A percentile compares a stretch with the other conserved stretches of the same genome.
These are phyloP conservation scores for Leccinum fuscescens DNA, from an alignment of 1,284 basidiomycete species.

Conservation along the genomic window DNA sequence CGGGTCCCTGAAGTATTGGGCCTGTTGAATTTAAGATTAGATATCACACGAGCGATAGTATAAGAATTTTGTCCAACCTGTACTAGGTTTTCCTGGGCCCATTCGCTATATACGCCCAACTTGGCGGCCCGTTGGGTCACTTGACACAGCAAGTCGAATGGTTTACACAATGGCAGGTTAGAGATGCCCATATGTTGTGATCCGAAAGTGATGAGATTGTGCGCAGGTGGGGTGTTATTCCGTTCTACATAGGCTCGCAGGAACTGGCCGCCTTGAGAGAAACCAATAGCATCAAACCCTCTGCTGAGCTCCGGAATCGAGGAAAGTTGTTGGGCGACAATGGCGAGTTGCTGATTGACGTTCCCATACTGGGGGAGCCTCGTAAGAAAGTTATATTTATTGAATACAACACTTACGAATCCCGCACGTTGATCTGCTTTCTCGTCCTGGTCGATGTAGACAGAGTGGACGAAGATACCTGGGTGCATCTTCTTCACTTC, in stretches of 20 bases:
- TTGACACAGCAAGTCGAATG: slow-evolving; percentile 75
- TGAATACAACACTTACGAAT: slow-evolving; percentile 58
- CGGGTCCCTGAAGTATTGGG: slow-evolving; percentile 93
- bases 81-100: slow-evolving; percentile 80
- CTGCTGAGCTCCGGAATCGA: slow-evolving; percentile 64
- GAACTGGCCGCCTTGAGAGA: slow-evolving; percentile 94
- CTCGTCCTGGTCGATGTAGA: slow-evolving; percentile 68
- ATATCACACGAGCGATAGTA: slow-evolving; percentile 1
- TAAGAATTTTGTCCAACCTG: slow-evolving; percentile 47
- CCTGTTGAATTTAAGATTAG: slow-evolving; percentile 44
- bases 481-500: slow-evolving; percentile 72
- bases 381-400: not conserved
- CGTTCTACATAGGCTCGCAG: slow-evolving; percentile 87
- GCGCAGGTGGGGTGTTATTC: slow-evolving; percentile 74
- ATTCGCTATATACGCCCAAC: slow-evolving; percentile 76
- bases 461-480: slow-evolving; percentile 83
- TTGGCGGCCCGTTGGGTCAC: slow-evolving; percentile 72
- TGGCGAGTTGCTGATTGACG: slow-evolving; percentile 68
- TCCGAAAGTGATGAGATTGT: slow-evolving; percentile 89
- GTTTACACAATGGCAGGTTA: slow-evolving; percentile 72
- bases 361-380: slow-evolving; percentile 66
- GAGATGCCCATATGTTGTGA: slow-evolving; percentile 85
- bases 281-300: slow-evolving; percentile 91
- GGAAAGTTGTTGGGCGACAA: slow-evolving; percentile 68
- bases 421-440: slow-evolving; percentile 76